Evolutionary conservation across 2,329 filamentous ascomycete genomes (phyloP), one percentile per base, ranked within the genome.

Genomic region (Uncinocarpus reesii): DNA sequence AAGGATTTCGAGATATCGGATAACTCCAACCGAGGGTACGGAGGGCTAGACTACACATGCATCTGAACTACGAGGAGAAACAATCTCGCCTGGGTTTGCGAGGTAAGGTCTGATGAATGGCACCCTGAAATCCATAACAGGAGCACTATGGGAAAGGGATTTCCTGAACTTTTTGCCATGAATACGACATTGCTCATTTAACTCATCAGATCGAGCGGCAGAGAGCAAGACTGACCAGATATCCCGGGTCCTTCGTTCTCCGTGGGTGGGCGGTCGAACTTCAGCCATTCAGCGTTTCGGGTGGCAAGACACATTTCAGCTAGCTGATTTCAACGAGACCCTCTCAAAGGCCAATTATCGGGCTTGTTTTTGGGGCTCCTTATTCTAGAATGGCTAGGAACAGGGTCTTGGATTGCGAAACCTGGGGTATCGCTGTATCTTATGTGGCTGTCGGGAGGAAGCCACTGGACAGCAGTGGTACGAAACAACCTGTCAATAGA

Each of bases 301-400:
- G 46, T 48, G 46, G 46, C 38, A 42, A 48, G n/a, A n/a, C n/a
- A n/a, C n/a, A n/a, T n/a, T n/a, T n/a, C n/a, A n/a, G n/a, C n/a
- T n/a, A n/a, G n/a, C n/a, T n/a, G n/a, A n/a, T n/a, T n/a, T n/a
- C n/a, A n/a, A n/a, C n/a, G n/a, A n/a, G n/a, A n/a, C n/a, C n/a
- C n/a, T n/a, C n/a, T n/a, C n/a, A n/a, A n/a, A n/a, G n/a, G n/a
- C n/a, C n/a, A 7, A 11, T 13, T 28, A 29, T 29, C 37, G 18
- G 35, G 29, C 21, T n/a, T 28, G 7, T 15, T 40, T 20, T 36
- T 48, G 26, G 29, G 29, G 18, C 36, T 41, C 21, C 10, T n/a
- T 23, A 24, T 42, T 48, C 46, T 48, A 42, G 46, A 48, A 48
- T 32, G n/a, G 37, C 46, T 7, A n/a, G 46, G 46, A 38, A 28